Evolutionary conservation across 768 basidiomycete species (phyloP), one percentile per base, ranked within the genome.

Genomic region (Leccinellum rugosiceps): DNA sequence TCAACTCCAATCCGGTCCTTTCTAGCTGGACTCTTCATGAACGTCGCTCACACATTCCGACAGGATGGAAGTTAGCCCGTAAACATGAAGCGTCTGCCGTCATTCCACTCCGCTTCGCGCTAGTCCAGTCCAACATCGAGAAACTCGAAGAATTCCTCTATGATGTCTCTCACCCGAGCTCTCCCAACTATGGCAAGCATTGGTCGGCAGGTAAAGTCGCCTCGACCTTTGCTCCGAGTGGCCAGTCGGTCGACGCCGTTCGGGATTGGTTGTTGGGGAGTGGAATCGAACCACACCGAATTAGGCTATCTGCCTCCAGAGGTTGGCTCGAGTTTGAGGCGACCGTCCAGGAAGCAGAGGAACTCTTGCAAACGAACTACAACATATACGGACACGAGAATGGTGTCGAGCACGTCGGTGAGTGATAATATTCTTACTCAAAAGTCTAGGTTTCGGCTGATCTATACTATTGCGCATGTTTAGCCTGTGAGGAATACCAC

Each of bases 51-150:
- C 52, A 65, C 28, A 59, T 70, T 23, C 81, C 81, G 2, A 35
- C 61, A 25, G 79, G 77, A 57, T 81, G 75, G 80, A 41, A 34
- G 0, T 55, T 61, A 3, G 51, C 68, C 17, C 68, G 72, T 30
- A 73, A 68, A 4, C 67, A 73, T 21, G 62, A 73, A 34, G 21
- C 74, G 9, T 56, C 70, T 44, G 65, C 68, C 19, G 56, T 71
- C 3, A 58, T 81, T 26, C 80, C 80, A 11, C 66, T 81, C 34
- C 78, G 79, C 47, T 74, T 81, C 44, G 80, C 78, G 0, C 73
- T 81, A 6, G 60, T 62, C 7, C 80, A 82, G 62, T 65, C 64
- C 44, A 80, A 82, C 58, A 54, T 78, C 7, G 64, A 76, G 52
- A 49, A 67, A 34, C 58, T 82, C 14, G 77, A 79, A 21, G 72